These are phyloP conservation scores for Penicillium hesseltinei DNA, from an alignment of 2,329 filamentous ascomycete genomes.

Conservation along the genomic window DNA sequence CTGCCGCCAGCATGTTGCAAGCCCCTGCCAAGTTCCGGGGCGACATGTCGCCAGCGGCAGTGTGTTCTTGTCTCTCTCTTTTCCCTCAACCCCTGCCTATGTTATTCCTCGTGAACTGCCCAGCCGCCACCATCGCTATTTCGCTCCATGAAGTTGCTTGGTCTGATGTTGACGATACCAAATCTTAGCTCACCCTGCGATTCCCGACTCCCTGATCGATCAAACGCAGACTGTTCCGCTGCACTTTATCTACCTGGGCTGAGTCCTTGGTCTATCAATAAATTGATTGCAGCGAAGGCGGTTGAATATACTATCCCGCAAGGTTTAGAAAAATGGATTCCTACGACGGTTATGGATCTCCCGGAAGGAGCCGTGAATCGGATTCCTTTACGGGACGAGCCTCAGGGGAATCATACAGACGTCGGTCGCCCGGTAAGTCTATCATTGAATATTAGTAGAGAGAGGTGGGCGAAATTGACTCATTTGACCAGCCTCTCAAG, in stretches of 20 bases:
- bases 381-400: slow-evolving; percentile 38
- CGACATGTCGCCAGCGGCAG: slow-evolving; percentile 15
- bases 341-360: slow-evolving; percentile 47
- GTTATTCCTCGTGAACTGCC: slow-evolving; percentile 24
- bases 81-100: slow-evolving; percentile 22
- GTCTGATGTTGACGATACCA: slow-evolving; percentile 40
- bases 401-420: slow-evolving; percentile 43
- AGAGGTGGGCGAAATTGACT: neutral
- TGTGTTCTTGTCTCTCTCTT: slow-evolving; percentile 23
- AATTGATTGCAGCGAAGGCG: neutral
- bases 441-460: neutral
- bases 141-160: slow-evolving; percentile 24
- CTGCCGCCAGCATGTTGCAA: slow-evolving; percentile 16
- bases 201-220: slow-evolving; percentile 1
- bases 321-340: slow-evolving; percentile 42
- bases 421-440: slow-evolving; percentile 48
- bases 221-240: neutral
- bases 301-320: neutral
- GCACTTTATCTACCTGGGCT: neutral
- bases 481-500: slow-evolving; percentile 34
- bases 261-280: neutral
- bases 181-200: slow-evolving; percentile 35
- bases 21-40: slow-evolving; percentile 13
- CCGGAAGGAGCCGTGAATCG: slow-evolving; percentile 43
- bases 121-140: slow-evolving; percentile 21